Conservation (phyloP, 2,329 filamentous ascomycete species). For the Hymenoscyphus salicellus region DNA sequence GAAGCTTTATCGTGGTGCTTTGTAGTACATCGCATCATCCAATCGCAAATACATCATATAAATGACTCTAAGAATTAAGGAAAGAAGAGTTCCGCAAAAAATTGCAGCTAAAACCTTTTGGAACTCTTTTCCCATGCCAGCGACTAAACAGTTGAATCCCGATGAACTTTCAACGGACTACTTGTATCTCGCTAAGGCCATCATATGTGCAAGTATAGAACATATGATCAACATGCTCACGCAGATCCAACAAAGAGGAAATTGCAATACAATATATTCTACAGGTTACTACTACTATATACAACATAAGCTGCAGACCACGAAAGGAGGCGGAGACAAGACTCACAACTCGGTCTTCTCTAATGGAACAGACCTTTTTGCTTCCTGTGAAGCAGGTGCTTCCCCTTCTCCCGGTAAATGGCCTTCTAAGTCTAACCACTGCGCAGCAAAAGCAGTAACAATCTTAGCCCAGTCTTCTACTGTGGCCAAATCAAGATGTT, state of each 20-base stretch:
- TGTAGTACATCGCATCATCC: too few species aligned
- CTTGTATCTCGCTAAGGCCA: too few species aligned
- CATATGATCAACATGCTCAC: background rate
- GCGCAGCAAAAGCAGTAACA: constrained; percentile 76
- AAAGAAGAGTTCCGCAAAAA: too few species aligned
- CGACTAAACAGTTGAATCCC: too few species aligned
- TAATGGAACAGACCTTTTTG: constrained; percentile 18
- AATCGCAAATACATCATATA: too few species aligned
- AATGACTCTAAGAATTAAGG: too few species aligned
- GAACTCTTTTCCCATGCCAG: too few species aligned
- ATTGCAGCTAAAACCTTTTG: too few species aligned
- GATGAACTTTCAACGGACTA: too few species aligned
- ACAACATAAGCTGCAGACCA: constrained; percentile 23
- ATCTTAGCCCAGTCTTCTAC: constrained; percentile 86
- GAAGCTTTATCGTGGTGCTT: too few species aligned
- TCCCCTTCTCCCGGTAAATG: constrained; percentile 22
- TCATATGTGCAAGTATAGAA: too few species aligned
- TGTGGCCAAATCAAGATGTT: constrained; percentile 75
- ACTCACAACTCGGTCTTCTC: constrained; percentile 37
- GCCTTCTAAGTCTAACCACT: constrained; percentile 78
- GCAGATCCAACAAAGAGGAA: background rate
- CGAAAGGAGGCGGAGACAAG: constrained; percentile 15
- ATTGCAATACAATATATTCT: constrained; percentile 3
- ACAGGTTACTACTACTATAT: constrained; percentile 14
- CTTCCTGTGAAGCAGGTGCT: constrained; percentile 13